phyloP scores from a whole-genome alignment of 176 grass and related monocot genomes.

The Guadua angustifolia region DNA sequence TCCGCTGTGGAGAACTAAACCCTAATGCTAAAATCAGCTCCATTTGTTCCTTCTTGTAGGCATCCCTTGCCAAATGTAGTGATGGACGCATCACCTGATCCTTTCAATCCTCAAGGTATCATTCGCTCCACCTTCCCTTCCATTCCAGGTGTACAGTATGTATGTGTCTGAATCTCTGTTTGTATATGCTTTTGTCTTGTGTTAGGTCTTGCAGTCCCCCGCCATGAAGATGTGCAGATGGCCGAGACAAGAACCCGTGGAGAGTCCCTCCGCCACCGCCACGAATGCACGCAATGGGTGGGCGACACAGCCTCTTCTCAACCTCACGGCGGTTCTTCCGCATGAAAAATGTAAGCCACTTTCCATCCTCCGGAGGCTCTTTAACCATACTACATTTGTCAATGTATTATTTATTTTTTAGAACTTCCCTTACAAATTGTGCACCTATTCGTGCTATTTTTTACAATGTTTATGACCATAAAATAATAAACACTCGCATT shows the following conservation, averaged over 20 bases:
- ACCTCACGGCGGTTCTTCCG: constrained; percentile 71
- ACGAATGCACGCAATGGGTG: constrained; percentile 27
- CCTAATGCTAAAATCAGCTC: no score
- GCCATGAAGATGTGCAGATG: constrained; percentile 42
- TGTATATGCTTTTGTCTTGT: not conserved
- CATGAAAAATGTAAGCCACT: constrained; percentile 65
- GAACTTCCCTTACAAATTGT: no score
- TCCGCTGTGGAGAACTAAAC: no score
- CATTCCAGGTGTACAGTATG: not conserved
- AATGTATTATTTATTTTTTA: no score
- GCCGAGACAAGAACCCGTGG: constrained; percentile 45
- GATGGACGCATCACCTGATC: constrained; percentile 49
- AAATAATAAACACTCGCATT: no score
- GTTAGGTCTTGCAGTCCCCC: constrained; percentile 46
- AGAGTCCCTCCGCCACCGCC: constrained; percentile 21
- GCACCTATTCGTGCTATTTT: no score
- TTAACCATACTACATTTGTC: not conserved
- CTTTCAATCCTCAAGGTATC: constrained; percentile 46
- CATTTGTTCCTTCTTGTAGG: constrained; percentile 20
- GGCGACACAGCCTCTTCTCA: constrained; percentile 79
- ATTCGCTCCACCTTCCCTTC: not conserved
- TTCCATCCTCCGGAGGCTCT: not conserved
- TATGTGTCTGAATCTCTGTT: not conserved
- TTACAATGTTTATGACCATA: no score
- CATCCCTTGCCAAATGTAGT: constrained; percentile 11